These are phyloP conservation scores for Aegle marmelos DNA, from an alignment of 345 rosid genomes.

Conservation along the genomic window DNA sequence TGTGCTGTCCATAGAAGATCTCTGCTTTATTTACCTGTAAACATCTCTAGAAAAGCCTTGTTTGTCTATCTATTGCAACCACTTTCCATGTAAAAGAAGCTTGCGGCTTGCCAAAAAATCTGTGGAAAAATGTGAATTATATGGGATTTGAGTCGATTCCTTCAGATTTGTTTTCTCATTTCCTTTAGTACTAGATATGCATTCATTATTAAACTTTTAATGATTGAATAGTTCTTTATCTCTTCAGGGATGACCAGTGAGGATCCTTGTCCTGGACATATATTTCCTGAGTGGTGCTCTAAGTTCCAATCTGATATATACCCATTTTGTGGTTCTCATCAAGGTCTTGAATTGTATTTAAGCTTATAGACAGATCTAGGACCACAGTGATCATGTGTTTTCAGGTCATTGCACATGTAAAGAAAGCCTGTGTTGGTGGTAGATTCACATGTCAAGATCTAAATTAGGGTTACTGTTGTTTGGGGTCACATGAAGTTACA, in stretches of 20 bases:
- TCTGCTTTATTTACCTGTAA: neutral
- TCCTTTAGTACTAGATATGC: neutral
- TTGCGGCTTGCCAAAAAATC: neutral
- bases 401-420: neutral
- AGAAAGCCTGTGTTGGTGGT: neutral
- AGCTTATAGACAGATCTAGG: neutral
- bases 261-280: neutral
- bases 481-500: conserved; percentile 5
- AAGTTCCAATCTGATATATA: neutral
- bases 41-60: neutral
- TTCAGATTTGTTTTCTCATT: neutral
- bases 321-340: neutral
- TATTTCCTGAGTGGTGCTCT: neutral
- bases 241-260: neutral
- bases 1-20: neutral
- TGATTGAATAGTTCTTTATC: neutral
- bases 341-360: neutral
- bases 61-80: neutral
- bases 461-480: neutral
- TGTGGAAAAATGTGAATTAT: neutral
- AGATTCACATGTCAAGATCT: conserved; percentile 1
- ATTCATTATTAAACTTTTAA: neutral
- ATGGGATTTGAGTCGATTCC: neutral
- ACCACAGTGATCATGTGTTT: conserved; percentile 8
- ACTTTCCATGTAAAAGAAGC: neutral